These are phyloP conservation scores for Hygrophorus pudorinus DNA, from an alignment of 768 basidiomycete genomes.

Conservation along the genomic window DNA sequence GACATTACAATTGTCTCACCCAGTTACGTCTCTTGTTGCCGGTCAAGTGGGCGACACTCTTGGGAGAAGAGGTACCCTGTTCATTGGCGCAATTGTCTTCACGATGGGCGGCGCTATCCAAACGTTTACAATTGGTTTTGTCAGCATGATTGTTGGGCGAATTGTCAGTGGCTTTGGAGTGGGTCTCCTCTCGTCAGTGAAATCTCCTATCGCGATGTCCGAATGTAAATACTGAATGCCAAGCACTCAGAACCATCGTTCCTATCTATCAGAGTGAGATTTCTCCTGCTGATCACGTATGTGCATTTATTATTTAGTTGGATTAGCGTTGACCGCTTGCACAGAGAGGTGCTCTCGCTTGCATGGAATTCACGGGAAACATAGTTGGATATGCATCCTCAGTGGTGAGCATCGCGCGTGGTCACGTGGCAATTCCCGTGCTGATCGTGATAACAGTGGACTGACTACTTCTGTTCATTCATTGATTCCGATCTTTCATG, in stretches of 20 bases:
- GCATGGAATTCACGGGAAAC: slow-evolving; percentile 93
- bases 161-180: slow-evolving; percentile 85
- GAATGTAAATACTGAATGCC: not conserved
- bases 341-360: slow-evolving; percentile 83
- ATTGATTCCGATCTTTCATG: slow-evolving; percentile 81
- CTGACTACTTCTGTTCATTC: slow-evolving; percentile 89
- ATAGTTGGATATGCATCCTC: slow-evolving; percentile 85
- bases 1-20: slow-evolving; percentile 1
- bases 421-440: not conserved
- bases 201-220: not conserved
- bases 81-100: slow-evolving; percentile 76
- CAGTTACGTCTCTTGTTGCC: slow-evolving; percentile 84
- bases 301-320: slow-evolving; percentile 13
- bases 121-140: slow-evolving; percentile 71
- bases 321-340: not conserved
- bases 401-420: slow-evolving; percentile 48
- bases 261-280: slow-evolving; percentile 96
- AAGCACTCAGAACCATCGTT: slow-evolving; percentile 65
- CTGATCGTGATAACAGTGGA: slow-evolving; percentile 54
- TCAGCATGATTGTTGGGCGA: slow-evolving; percentile 74
- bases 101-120: slow-evolving; percentile 82
- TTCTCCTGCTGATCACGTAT: slow-evolving; percentile 81
- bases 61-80: slow-evolving; percentile 78
- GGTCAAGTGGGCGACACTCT: slow-evolving; percentile 82
- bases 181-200: slow-evolving; percentile 65